Base-by-base conservation (phyloP, 129 eudicot genomes). In the Lactuca saligna region DNA sequence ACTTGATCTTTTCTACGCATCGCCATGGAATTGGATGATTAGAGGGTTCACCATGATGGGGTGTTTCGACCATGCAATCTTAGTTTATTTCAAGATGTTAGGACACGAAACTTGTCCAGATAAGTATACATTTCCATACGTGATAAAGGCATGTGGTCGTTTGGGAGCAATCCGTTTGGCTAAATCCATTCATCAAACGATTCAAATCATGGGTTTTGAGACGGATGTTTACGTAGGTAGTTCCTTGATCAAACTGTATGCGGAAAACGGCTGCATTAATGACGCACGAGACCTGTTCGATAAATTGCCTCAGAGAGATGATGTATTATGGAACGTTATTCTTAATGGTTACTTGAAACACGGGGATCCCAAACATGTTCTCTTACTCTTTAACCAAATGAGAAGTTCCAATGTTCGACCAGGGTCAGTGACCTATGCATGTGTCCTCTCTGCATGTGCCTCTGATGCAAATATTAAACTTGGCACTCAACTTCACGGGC, bases 1-100 rank as follows among this genome's bases (percentile, higher is more conserved):
- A 70, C 88, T 86, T 67, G 81, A 86, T 46, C 70, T 90, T 68
- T 65, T 70, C 37, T 86, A 75, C 53, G 94, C 97, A 17, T 81
- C 96, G 13, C 96, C 96, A 54, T 89, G 96, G 96, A 89, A 89
- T 86, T 89, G 94, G 96, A 84, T 89, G 83, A 86, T 89, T 60
- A 76, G 94, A 73, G 90, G 96, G 71, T 90, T 86, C 73, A 82
- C 88, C 57, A 68, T 78, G 71, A 82, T 80, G 86, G 87, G 91
- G 46, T 80, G 74, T 71, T 84, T 72, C 54, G 81, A 90, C 65
- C 75, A 64, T 41, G 91, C 88, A 48, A 8, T 90, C 42, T 66
- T 84, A 69, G 80, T 84, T 65, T 90, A 80, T 65, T 82, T 86
- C 69, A 90, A 90, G 82, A 90, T 90, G 97, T 67, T 90, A 34